Conservation (phyloP, 176 grass and related monocot species). For the Miscanthus lutarioriparius region DNA sequence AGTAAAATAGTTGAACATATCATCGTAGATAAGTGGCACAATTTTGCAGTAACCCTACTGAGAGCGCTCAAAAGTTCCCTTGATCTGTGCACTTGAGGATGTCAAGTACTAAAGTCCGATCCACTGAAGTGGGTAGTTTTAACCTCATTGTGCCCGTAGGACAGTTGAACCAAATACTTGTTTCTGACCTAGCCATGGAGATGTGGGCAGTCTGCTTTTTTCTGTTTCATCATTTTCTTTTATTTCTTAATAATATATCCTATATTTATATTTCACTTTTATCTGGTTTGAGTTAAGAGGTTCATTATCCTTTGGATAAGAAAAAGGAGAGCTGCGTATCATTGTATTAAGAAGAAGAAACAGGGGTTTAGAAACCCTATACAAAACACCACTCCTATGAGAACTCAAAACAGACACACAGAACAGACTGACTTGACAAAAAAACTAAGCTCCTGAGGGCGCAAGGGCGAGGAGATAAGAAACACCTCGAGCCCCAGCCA, state of each 20-base stretch:
- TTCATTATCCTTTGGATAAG: neutral
- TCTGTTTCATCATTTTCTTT: neutral
- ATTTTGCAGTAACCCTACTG: constrained; percentile 12
- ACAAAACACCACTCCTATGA: too few species aligned
- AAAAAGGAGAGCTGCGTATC: too few species aligned
- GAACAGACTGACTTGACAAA: too few species aligned
- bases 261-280: neutral
- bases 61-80: neutral
- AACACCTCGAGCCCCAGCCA: too few species aligned
- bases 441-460: too few species aligned
- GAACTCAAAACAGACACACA: too few species aligned
- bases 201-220: neutral
- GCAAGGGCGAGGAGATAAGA: too few species aligned
- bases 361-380: too few species aligned
- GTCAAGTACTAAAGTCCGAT: constrained; percentile 10
- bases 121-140: neutral
- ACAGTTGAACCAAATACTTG: neutral
- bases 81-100: constrained; percentile 15
- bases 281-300: neutral
- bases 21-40: constrained; percentile 4
- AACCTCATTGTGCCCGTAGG: neutral
- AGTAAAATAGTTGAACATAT: neutral
- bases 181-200: neutral
- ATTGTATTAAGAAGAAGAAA: too few species aligned
- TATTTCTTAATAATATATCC: neutral